These are phyloP conservation scores for Aspergillus sp. DNA, from an alignment of 2,329 filamentous ascomycete genomes.

Conservation along the genomic window DNA sequence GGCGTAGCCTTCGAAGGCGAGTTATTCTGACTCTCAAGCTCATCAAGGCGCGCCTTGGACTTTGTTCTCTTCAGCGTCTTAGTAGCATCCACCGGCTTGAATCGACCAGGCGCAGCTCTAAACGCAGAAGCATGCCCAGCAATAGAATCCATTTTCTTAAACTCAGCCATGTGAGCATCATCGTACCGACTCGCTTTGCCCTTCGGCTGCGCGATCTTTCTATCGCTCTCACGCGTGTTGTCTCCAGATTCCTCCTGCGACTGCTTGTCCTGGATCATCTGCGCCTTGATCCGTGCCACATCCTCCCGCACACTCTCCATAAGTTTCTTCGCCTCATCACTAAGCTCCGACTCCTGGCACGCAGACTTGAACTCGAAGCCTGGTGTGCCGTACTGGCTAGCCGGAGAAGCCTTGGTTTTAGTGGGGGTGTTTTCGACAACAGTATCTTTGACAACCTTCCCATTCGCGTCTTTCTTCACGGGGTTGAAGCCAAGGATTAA, in stretches of 20 bases:
- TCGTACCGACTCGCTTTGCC: constrained; percentile 74
- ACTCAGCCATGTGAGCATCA: constrained; percentile 76
- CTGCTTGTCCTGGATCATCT: constrained; percentile 58
- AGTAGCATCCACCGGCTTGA: constrained; percentile 25
- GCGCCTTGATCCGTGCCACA: constrained; percentile 62
- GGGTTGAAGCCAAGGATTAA: constrained; percentile 76
- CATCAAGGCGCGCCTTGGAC: constrained; percentile 61
- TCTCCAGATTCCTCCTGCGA: constrained; percentile 38
- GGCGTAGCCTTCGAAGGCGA: constrained; percentile 28
- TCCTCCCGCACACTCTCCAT: constrained; percentile 65
- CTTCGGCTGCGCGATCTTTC: constrained; percentile 74
- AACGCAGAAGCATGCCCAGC: constrained; percentile 74
- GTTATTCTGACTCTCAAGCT: constrained; percentile 43
- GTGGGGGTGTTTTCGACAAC: constrained; percentile 35
- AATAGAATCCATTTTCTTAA: constrained; percentile 98
- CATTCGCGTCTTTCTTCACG: constrained; percentile 47
- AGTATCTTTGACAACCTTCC: constrained; percentile 27
- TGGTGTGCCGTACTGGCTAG: constrained; percentile 35
- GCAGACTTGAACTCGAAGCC: constrained; percentile 42
- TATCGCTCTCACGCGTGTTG: constrained; percentile 41
- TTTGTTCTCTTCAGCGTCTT: constrained; percentile 46
- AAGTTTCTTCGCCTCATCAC: constrained; percentile 48
- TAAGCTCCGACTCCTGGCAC: constrained; percentile 39
- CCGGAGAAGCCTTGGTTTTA: constrained; percentile 30
- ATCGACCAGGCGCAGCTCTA: constrained; percentile 42